A percentile compares a stretch with the other conserved stretches of the same genome.
Evolutionary conservation across 805 yeast genomes (phyloP).

Genomic region (Danielia oregonensis): DNA sequence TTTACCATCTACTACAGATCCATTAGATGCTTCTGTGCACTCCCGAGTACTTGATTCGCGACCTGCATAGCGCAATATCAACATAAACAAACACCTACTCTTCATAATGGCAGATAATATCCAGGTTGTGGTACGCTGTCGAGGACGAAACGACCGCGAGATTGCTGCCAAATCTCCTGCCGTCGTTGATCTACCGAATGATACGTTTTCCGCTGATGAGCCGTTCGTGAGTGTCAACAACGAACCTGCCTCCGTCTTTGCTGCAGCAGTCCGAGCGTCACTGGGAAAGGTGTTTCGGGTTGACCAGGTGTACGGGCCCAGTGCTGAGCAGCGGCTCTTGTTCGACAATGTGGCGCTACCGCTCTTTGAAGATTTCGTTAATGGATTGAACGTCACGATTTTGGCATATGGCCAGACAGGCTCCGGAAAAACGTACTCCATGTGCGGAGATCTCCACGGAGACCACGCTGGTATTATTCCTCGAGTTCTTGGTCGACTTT

Average conservation of each 20-base stretch:
- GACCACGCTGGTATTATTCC: slow-evolving; percentile 56
- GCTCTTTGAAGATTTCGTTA: slow-evolving; percentile 60
- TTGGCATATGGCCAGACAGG: slow-evolving; percentile 85
- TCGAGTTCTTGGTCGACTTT: slow-evolving; percentile 47
- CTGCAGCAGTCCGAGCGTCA: slow-evolving; percentile 19
- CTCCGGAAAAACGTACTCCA: slow-evolving; percentile 78
- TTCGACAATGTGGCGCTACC: slow-evolving; percentile 72
- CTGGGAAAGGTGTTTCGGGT: slow-evolving; percentile 51
- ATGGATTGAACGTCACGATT: slow-evolving; percentile 66
- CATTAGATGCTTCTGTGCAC: no score
- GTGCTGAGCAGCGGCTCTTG: slow-evolving; percentile 65
- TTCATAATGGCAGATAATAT: slow-evolving; percentile 29
- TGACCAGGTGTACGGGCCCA: slow-evolving; percentile 81
- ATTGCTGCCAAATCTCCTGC: slow-evolving; percentile 42
- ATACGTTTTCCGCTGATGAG: slow-evolving; percentile 14
- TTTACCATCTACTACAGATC: no score
- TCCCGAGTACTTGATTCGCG: no score
- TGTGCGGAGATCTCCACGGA: slow-evolving; percentile 48
- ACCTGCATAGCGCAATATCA: no score
- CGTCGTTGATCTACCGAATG: slow-evolving; percentile 45
- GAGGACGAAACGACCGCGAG: slow-evolving; percentile 47
- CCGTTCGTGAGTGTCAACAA: slow-evolving; percentile 20
- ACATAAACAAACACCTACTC: slow-evolving; percentile 7
- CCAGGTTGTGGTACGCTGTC: slow-evolving; percentile 53
- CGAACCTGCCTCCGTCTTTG: slow-evolving; percentile 13